Conservation (phyloP, 1,139 yeast species). For the Ogataea hybrid region DNA sequence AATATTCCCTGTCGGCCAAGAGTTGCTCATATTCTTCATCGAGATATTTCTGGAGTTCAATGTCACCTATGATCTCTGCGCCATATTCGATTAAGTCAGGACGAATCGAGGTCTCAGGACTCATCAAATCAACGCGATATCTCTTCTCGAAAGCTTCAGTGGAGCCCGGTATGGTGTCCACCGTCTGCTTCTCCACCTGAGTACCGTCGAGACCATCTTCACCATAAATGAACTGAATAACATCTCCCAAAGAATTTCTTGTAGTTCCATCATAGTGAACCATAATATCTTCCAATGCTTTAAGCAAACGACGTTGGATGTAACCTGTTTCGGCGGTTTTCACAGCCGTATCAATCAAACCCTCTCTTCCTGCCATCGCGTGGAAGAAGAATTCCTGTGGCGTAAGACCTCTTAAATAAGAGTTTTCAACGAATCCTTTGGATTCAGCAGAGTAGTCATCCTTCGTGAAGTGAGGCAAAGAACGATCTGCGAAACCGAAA, state of each 20-base stretch:
- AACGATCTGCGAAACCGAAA: slow-evolving; percentile 93
- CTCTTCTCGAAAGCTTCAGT: slow-evolving; percentile 78
- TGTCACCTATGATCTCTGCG: slow-evolving; percentile 86
- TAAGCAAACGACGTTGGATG: slow-evolving; percentile 97
- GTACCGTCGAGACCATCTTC: slow-evolving; percentile 99
- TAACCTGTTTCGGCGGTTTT: slow-evolving; percentile 99
- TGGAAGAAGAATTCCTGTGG: slow-evolving; percentile 99
- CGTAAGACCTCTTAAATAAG: slow-evolving; percentile 94
- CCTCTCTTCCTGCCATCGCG: slow-evolving; percentile 99
- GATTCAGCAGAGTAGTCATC: slow-evolving; percentile 99
- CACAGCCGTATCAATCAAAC: slow-evolving; percentile 98
- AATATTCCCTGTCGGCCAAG: slow-evolving; percentile 67
- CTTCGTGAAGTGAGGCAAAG: slow-evolving; percentile 95
- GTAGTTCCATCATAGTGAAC: slow-evolving; percentile 99
- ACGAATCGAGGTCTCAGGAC: slow-evolving; percentile 58
- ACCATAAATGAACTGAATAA: slow-evolving; percentile 95
- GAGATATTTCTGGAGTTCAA: slow-evolving; percentile 72
- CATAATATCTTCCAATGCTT: slow-evolving; percentile 98
- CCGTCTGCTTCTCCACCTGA: slow-evolving; percentile 95
- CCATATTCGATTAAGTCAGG: slow-evolving; percentile 84
- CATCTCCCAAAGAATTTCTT: slow-evolving; percentile 94
- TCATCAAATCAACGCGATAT: slow-evolving; percentile 85
- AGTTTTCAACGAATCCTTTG: slow-evolving; percentile 96
- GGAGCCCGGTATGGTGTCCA: slow-evolving; percentile 94
- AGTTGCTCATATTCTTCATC: slow-evolving; percentile 86